Evolutionary conservation across 225 moss, liverwort and hornwort genomes (phyloP).

Genomic region (Pleurozium schreberi): DNA sequence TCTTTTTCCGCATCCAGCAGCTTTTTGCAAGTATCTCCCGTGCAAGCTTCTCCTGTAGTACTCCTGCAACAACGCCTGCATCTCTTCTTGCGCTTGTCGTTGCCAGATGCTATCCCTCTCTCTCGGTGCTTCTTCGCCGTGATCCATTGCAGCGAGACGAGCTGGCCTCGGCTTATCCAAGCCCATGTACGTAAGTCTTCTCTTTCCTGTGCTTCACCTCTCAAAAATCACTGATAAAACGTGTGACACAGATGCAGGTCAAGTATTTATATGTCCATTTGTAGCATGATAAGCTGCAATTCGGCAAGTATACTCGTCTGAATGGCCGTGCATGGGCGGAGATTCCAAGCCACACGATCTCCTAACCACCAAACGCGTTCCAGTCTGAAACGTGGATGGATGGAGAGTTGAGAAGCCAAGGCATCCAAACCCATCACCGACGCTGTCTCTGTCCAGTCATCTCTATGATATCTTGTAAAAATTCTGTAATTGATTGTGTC

Average conservation of each 20-base stretch:
- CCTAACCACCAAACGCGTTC: neutral
- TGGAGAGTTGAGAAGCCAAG: neutral
- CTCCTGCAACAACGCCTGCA: conserved; percentile 1
- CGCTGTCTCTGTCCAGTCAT: neutral
- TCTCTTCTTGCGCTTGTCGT: neutral
- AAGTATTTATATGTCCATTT: neutral
- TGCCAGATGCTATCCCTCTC: neutral
- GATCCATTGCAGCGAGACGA: neutral
- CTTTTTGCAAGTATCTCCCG: conserved; percentile 19
- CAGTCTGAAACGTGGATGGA: neutral
- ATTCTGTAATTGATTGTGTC: neutral
- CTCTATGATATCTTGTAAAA: neutral
- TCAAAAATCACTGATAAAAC: neutral
- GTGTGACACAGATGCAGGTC: neutral
- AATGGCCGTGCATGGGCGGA: neutral
- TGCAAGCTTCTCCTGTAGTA: conserved; percentile 27
- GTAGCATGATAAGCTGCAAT: neutral
- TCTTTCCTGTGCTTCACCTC: neutral
- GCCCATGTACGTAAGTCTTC: neutral
- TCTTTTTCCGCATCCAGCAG: conserved; percentile 13
- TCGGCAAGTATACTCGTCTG: neutral
- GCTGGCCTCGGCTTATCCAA: neutral
- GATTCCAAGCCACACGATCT: neutral
- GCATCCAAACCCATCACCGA: neutral
- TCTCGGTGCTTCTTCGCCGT: neutral